phyloP scores from a whole-genome alignment of 345 rosid species.

The Hibiscus syriacus region DNA sequence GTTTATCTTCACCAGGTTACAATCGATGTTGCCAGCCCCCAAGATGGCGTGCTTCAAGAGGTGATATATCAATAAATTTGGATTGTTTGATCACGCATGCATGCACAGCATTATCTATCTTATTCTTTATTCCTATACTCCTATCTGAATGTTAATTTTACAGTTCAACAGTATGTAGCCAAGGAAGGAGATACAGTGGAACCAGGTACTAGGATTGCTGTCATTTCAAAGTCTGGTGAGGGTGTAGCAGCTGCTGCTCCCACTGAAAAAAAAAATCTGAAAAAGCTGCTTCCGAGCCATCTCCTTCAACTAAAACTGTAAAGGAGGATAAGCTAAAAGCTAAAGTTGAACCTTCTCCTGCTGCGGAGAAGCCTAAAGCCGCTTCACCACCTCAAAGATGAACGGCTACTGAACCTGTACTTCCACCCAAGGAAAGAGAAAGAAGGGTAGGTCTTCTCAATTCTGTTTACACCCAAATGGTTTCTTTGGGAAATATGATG shows the following conservation, averaged over 20 bases:
- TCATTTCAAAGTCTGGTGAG: constrained; percentile 76
- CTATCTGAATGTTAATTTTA: not conserved
- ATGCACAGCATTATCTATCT: not conserved
- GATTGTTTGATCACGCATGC: not conserved
- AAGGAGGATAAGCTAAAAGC: constrained; percentile 16
- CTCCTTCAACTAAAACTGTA: constrained; percentile 21
- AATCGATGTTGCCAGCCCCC: constrained; percentile 84
- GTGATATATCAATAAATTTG: constrained; percentile 21
- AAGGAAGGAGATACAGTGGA: constrained; percentile 98
- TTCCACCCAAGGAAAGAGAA: constrained; percentile 97
- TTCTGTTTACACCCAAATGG: not conserved
- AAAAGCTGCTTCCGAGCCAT: constrained; percentile 42
- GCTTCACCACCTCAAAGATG: constrained; percentile 49
- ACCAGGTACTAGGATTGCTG: constrained; percentile 79
- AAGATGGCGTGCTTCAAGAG: constrained; percentile 75
- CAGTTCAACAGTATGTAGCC: constrained; percentile 52
- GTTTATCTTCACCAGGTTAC: constrained; percentile 42
- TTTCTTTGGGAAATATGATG: not conserved
- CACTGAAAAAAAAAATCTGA: constrained; percentile 47
- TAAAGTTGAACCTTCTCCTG: constrained; percentile 39
- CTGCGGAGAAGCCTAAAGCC: constrained; percentile 49
- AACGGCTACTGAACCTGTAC: constrained; percentile 81
- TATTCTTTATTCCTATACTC: not conserved
- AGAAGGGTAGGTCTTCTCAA: constrained; percentile 56
- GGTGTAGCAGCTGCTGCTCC: constrained; percentile 72